phyloP scores from a whole-genome alignment of 345 rosid genomes.

The Lumnitzera racemosa region DNA sequence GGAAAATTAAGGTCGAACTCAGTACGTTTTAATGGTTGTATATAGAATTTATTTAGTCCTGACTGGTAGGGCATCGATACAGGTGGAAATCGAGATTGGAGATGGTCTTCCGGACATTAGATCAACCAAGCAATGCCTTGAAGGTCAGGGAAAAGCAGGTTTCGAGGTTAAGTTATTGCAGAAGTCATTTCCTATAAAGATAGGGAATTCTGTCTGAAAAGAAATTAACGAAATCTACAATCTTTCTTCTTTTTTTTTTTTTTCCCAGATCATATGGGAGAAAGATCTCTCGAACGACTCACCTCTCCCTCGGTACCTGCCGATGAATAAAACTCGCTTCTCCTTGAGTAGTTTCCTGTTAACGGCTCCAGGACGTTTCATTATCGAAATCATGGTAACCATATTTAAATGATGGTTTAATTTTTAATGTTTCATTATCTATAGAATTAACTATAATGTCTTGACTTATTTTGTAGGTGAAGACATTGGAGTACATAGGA shows the following conservation, averaged over 20 bases:
- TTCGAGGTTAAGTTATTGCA: constrained; percentile 59
- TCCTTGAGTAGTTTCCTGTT: constrained; percentile 76
- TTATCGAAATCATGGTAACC: constrained; percentile 82
- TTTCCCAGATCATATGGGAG: constrained; percentile 88
- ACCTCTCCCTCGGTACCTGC: constrained; percentile 75
- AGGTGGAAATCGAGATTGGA: constrained; percentile 89
- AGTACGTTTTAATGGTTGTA: not conserved
- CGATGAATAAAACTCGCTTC: constrained; percentile 66
- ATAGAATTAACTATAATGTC: too few relatives aligned
- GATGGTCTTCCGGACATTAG: constrained; percentile 96
- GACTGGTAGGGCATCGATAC: constrained; percentile 8
- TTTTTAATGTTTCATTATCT: too few relatives aligned
- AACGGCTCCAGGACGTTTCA: constrained; percentile 66
- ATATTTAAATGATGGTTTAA: too few relatives aligned
- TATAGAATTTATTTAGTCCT: not conserved
- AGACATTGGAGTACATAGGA: constrained; percentile 65
- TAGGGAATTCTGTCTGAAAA: too few relatives aligned
- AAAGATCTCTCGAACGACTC: constrained; percentile 67
- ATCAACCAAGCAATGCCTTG: constrained; percentile 62
- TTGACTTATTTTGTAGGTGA: constrained; percentile 41
- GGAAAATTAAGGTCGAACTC: constrained; percentile 60
- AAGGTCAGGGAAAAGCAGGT: constrained; percentile 82
- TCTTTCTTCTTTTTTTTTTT: not conserved
- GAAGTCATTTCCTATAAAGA: not conserved
- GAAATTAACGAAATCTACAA: too few relatives aligned